Base-by-base conservation (phyloP, 768 basidiomycete species). In the Auriscalpium vulgare region DNA sequence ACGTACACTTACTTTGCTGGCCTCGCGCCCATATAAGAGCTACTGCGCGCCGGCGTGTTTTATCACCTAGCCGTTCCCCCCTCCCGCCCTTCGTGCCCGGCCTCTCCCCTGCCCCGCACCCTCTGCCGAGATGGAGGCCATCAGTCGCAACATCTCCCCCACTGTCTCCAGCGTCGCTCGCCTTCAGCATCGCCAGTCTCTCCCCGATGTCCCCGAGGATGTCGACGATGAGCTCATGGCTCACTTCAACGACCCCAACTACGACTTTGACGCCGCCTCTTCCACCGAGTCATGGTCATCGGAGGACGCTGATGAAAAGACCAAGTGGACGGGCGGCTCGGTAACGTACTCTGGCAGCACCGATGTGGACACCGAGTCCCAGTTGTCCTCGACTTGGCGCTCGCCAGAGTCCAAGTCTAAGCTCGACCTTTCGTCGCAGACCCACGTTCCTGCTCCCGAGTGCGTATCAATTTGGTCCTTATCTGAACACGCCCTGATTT, bases 231-330 rank as follows among this genome's bases (percentile, higher is more conserved):
- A 79, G 59, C 58, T 83, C 64, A 77, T 83, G 78, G 81, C 81
- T 38, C 88, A 91, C 67, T 71, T 91, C 60, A 90, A 91, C 66
- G 89, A 91, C 70, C 89, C 88, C 52, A 90, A 91, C 72, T 80
- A 78, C 55, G 85, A 90, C 68, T 73, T 85, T 53, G 69, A 65
- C 34, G 68, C 65, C 64, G 68, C 65, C 64, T 69, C 63, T 10
- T 69, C 71, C 2, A 64, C 72, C 16, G 62, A 67, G 9, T 67
- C 72, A 29, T 61, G 69, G 45, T 72, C 69, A n/a, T 68, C 71
- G 50, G 71, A 75, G 50, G 68, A 62, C 21, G 70, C 68, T 54
- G 73, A 74, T 55, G 70, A 72, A 23, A 70, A 73, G 50, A 75
- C 71, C 61, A 80, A 76, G 67, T 71, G 71, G 61, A 67, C 66